Evolutionary conservation across 2,329 filamentous ascomycete genomes (phyloP).

Genomic region (Penicillium sp.): DNA sequence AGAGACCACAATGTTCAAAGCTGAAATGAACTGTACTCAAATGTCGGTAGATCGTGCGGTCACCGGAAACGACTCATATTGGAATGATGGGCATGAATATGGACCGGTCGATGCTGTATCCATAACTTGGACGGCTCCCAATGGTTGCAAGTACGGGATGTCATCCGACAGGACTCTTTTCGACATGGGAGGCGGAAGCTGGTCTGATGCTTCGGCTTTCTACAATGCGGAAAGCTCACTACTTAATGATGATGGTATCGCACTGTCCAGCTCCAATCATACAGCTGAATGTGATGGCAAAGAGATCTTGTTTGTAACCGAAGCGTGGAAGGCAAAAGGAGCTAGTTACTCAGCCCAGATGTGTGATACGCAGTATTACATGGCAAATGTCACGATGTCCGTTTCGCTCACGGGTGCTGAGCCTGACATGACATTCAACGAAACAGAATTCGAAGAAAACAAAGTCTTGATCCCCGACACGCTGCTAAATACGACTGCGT

Average conservation of each 20-base stretch:
- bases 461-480: slow-evolving; percentile 9
- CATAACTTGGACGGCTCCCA: slow-evolving; percentile 6
- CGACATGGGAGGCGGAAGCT: slow-evolving; percentile 12
- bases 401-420: slow-evolving; percentile 1
- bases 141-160: slow-evolving; percentile 13
- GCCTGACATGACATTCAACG: slow-evolving; percentile 8
- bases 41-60: slow-evolving; percentile 9
- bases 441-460: slow-evolving; percentile 8
- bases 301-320: slow-evolving; percentile 9
- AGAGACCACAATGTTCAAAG: slow-evolving; percentile 18
- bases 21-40: slow-evolving; percentile 11
- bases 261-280: not conserved
- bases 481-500: slow-evolving; percentile 6
- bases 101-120: not conserved
- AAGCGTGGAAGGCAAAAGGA: slow-evolving; percentile 4
- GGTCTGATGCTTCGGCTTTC: slow-evolving; percentile 15
- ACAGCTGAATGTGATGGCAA: slow-evolving; percentile 6
- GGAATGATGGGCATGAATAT: not conserved
- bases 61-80: not conserved
- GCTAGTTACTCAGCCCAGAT: slow-evolving; percentile 2
- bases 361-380: slow-evolving; percentile 12
- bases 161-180: not conserved
- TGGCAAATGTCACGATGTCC: slow-evolving; percentile 12
- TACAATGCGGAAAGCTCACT: slow-evolving; percentile 1
- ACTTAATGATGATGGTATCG: not conserved